Evolutionary conservation across 148 eudicot genomes (phyloP).

Genomic region (Silene uniflora): DNA sequence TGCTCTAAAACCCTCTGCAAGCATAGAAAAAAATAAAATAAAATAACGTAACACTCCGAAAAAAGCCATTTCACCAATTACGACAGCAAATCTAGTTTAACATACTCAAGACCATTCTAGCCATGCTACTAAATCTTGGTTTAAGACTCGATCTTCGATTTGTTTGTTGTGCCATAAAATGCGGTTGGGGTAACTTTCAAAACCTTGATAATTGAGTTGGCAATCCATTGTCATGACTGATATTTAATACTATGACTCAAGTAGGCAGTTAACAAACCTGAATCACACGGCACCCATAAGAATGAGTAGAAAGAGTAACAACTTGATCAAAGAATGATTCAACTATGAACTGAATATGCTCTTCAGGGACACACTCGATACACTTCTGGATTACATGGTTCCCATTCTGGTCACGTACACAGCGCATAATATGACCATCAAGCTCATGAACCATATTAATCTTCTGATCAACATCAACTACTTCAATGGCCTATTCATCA

Average conservation of each 20-base stretch:
- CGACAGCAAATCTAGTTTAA: neutral
- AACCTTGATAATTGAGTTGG: no score
- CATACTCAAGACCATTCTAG: no score
- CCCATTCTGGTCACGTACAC: constrained; percentile 99
- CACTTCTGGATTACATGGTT: constrained; percentile 98
- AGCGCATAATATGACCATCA: constrained; percentile 92
- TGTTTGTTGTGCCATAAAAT: no score
- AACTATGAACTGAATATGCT: constrained; percentile 78
- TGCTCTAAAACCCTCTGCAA: constrained; percentile 85
- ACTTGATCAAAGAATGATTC: constrained; percentile 88
- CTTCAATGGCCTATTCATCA: constrained; percentile 82
- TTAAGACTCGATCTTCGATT: no score
- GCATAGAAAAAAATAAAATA: neutral
- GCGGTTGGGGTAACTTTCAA: neutral
- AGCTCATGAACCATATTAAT: constrained; percentile 90
- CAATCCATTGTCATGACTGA: no score
- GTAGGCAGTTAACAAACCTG: constrained; percentile 50
- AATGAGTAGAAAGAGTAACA: constrained; percentile 91
- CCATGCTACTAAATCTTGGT: no score
- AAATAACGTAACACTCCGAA: neutral
- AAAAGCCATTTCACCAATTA: neutral
- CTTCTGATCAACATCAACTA: constrained; percentile 95
- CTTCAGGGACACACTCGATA: constrained; percentile 97
- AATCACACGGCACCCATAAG: constrained; percentile 97
- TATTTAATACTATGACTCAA: no score